Conservation (phyloP, 2,329 filamentous ascomycete genomes). For the Ceratocystis diversiconidia region DNA sequence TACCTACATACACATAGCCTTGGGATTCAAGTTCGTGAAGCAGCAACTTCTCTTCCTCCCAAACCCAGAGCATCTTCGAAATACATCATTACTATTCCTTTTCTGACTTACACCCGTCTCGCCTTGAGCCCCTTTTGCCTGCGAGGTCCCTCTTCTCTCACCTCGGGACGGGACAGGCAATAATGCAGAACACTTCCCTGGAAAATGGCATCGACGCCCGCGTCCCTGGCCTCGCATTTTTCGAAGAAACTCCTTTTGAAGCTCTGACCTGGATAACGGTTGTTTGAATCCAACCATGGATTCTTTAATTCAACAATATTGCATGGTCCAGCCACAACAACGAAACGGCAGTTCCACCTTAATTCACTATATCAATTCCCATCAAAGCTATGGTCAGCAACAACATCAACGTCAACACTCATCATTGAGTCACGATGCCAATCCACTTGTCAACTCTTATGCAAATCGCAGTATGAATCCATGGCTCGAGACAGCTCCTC, state of each 20-base stretch:
- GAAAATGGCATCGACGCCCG: constrained; percentile 17
- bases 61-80: background rate
- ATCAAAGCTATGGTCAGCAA: background rate
- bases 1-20: background rate
- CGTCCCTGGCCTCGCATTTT: constrained; percentile 13
- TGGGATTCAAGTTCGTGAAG: background rate
- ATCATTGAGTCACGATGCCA: background rate
- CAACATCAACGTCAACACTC: background rate
- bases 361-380: background rate
- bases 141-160: constrained; percentile 12
- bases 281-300: constrained; percentile 13
- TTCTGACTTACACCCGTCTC: background rate
- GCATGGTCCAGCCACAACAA: constrained; percentile 15
- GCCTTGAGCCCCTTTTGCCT: background rate
- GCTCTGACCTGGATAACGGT: constrained; percentile 2
- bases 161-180: constrained; percentile 9
- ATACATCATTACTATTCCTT: background rate
- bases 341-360: background rate
- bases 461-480: background rate
- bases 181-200: constrained; percentile 12
- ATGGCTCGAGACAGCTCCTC: background rate
- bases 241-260: background rate
- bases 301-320: constrained; percentile 6
- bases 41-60: background rate
- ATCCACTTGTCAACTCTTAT: background rate